Percentiles rank a stretch among this genome's conserved stretches.
These are phyloP conservation scores for Cryptosporidium bovis DNA, from an alignment of 169 alveolate genomes.

Conservation along the genomic window DNA sequence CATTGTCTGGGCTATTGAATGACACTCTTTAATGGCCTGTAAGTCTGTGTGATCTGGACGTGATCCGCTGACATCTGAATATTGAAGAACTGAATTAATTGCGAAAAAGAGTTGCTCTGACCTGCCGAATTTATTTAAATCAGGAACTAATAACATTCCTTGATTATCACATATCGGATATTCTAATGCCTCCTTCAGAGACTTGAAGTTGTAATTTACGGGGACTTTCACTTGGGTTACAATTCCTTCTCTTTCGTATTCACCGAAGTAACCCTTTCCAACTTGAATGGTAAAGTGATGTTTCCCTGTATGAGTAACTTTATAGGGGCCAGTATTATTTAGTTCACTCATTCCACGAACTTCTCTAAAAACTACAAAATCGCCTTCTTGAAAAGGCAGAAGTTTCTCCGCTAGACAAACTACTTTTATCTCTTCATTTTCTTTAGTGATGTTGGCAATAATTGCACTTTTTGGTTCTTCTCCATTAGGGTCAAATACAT, in stretches of 20 bases:
- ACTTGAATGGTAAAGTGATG: conserved; percentile 89
- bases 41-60: conserved; percentile 83
- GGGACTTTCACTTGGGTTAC: conserved; percentile 92
- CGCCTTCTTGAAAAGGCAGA: conserved; percentile 95
- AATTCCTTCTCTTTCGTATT: conserved; percentile 89
- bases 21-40: conserved; percentile 82
- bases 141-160: conserved; percentile 87
- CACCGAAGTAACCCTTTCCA: conserved; percentile 86
- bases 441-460: conserved; percentile 84
- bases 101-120: conserved; percentile 95
- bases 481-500: conserved; percentile 87
- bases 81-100: conserved; percentile 85
- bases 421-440: conserved; percentile 77
- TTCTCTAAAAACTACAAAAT: conserved; percentile 93
- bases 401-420: conserved; percentile 86
- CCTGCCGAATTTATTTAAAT: conserved; percentile 94
- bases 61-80: conserved; percentile 77
- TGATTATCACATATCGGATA: conserved; percentile 86
- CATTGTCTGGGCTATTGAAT: conserved; percentile 79
- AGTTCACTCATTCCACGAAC: conserved; percentile 96
- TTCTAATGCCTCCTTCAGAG: conserved; percentile 39
- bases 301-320: conserved; percentile 87
- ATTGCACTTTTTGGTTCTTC: conserved; percentile 88
- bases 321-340: conserved; percentile 90
- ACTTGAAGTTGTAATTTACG: conserved; percentile 81